Base-by-base conservation (phyloP, 306 rosid genomes). In the Vicia sativa region DNA sequence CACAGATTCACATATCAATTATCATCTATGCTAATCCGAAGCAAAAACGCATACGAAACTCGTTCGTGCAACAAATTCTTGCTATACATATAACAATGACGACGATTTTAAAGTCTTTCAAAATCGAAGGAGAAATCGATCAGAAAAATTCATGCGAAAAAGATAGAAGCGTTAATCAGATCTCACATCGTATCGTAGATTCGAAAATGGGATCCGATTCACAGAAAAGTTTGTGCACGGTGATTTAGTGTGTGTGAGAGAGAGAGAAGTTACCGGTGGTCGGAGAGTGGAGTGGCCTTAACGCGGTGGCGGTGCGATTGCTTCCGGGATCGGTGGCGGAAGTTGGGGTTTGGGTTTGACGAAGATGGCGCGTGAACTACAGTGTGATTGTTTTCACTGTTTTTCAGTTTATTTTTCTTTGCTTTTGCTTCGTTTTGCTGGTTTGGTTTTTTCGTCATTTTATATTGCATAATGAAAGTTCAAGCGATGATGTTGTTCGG, bases 231-330 rank as follows among this genome's bases (percentile, higher is more conserved):
- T 12, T 8, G 26, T 18, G 49, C 25, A 4, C 9, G 37, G 66
- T 6, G 65, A 4, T 45, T 37, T 3, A 6, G 62, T 6, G 28
- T 3, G 25, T 6, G 63, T 1, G 65, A 41, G n/a, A 72, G 58
- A 72, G 58, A 67, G 43, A 52, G 66, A 9, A n/a, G 29, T 62
- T 65, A 74, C 73, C 73, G 21, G 55, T 53, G 37, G 16, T n/a
- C 18, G 58, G 52, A 54, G 57, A 49, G 53, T 13, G 31, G 19
- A 21, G 62, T 11, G 55, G 11, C 26, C 53, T 42, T 21, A 11
- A 38, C 4, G 26, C 4, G 53, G 57, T 11, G 56, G 14, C 15
- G 19, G 54, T 12, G 14, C 15, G 19, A 62, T 12, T n/a, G 21
- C 7, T 11, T n/a, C 52, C 50, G 66, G 65, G 8, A 44, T n/a